Base-by-base conservation (phyloP, 257 asterid species). In the Petunia axillaris region DNA sequence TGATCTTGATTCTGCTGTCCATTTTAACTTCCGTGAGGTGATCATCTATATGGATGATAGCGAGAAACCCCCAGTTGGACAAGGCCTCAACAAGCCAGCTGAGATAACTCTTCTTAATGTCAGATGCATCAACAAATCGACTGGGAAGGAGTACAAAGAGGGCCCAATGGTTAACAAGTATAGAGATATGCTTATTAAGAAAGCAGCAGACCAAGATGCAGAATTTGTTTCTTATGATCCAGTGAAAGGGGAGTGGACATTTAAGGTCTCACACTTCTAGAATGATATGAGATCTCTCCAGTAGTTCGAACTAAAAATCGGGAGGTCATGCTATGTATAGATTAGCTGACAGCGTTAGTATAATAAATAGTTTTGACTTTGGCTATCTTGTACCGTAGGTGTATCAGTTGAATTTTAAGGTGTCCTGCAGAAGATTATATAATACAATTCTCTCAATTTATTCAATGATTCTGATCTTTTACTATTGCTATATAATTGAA, bases 61-160 rank as follows among this genome's bases (percentile, higher is more conserved):
- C 89, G 87, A 88, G 89, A 93, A 91, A 83, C 97, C 96, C 9
- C 90, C 94, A 1, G 85, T 92, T 11, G 98, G 99, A 52, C 89
- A 92, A 81, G 96, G 97, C 38, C 91, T 95, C 50, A 93, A 95
- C 86, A 93, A 91, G 75, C 84, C 97, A 10, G 97, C 99, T 1
- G 98, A 92, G 85, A 89, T 92, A 46, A 89, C 98, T 5, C 93
- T 95, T 38, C 93, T 93, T n/a, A 91, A 95, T 64, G 83, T 92
- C 58, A 92, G 90, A 57, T 93, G 99, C 67, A 81, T 89, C 5
- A 89, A 89, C 77, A 93, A 88, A 83, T 87, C 82, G 84, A 91
- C 85, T 0, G 94, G 93, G 3, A 85, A 84, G 80, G 89, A 83
- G 55, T 89, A 85, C 58, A 87, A 82, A 8, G 93, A 91, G 74